These are phyloP conservation scores for Neovahlkampfia damariscottae DNA, from an alignment of 78 protist species.

Conservation along the genomic window DNA sequence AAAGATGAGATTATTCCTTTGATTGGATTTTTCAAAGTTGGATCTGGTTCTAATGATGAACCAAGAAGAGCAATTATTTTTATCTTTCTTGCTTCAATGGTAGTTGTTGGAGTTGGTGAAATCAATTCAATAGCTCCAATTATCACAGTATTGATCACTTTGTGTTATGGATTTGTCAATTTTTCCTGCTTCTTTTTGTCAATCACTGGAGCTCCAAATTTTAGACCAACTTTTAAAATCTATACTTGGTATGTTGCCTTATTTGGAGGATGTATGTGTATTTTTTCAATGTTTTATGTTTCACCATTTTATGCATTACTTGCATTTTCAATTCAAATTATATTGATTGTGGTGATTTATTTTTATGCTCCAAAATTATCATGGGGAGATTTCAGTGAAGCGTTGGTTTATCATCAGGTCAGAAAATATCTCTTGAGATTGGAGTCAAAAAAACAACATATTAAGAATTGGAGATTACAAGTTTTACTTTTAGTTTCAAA, in stretches of 20 bases:
- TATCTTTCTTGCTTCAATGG: slow-evolving; percentile 18
- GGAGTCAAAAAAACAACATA: slow-evolving; percentile 23
- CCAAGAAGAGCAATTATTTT: slow-evolving; percentile 32
- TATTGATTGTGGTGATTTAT: slow-evolving; percentile 2
- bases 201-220: slow-evolving; percentile 30
- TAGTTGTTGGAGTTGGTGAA: slow-evolving; percentile 25
- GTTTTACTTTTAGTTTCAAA: slow-evolving; percentile 7
- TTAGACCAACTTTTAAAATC: slow-evolving; percentile 40
- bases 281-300: slow-evolving; percentile 34
- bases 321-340: background rate
- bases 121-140: slow-evolving; percentile 58
- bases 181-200: slow-evolving; percentile 41
- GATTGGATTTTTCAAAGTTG: background rate
- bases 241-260: slow-evolving; percentile 16
- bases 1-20: slow-evolving; percentile 40
- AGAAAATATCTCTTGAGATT: slow-evolving; percentile 37
- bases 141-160: slow-evolving; percentile 37
- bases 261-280: slow-evolving; percentile 35
- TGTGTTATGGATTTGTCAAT: slow-evolving; percentile 54
- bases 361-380: background rate
- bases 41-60: slow-evolving; percentile 10
- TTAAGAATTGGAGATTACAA: slow-evolving; percentile 43
- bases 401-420: slow-evolving; percentile 48
- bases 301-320: background rate
- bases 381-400: slow-evolving; percentile 55